Evolutionary conservation across 176 grass and related monocot genomes (phyloP).

Genomic region (Ananas comosus): DNA sequence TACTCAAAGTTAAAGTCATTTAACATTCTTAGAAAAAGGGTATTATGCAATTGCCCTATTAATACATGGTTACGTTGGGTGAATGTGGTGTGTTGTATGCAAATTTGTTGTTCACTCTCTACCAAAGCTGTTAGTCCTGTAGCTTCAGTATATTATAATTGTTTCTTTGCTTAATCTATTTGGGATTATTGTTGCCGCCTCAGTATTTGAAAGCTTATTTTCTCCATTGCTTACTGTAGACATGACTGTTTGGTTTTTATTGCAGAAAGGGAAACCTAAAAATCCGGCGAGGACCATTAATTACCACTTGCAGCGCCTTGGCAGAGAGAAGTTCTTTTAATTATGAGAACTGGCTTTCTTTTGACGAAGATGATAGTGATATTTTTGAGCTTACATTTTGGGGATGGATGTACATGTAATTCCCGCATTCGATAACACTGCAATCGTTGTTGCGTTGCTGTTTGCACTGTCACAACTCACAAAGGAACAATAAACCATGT

Average conservation of each 20-base stretch:
- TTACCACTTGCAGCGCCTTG: slow-evolving; percentile 20
- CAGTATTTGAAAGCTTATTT: background rate
- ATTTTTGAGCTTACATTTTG: background rate
- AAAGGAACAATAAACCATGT: no score
- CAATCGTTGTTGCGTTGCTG: no score
- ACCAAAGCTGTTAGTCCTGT: background rate
- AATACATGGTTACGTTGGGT: no score
- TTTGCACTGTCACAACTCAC: no score
- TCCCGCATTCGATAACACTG: no score
- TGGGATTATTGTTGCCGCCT: background rate
- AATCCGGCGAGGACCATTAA: slow-evolving; percentile 12
- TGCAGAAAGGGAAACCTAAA: slow-evolving; percentile 19
- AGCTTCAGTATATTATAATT: background rate
- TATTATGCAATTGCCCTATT: no score
- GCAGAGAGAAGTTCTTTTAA: slow-evolving; percentile 5
- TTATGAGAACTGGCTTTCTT: no score
- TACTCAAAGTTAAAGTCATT: no score
- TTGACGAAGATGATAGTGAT: no score
- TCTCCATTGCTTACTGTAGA: background rate
- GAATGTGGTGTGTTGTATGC: no score
- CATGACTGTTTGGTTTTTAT: background rate
- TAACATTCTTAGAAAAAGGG: no score
- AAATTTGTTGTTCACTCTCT: background rate
- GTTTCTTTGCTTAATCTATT: no score
- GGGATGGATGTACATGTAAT: background rate